Base-by-base conservation (phyloP, 495 filamentous ascomycete genomes). In the Lepraria neglecta region DNA sequence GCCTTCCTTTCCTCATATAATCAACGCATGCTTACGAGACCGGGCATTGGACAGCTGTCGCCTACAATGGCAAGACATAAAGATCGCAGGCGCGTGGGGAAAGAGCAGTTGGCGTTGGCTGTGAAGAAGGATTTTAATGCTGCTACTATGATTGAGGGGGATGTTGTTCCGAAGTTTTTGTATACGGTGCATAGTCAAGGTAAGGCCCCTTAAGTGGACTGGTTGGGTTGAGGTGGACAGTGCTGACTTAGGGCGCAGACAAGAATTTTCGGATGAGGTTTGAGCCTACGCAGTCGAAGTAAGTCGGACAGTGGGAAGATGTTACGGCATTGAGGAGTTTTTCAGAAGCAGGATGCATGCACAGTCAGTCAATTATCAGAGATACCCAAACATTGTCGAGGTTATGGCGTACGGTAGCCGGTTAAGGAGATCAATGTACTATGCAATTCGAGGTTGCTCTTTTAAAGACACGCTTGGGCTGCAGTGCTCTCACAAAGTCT, bases 61-160 rank as follows among this genome's bases (percentile, higher is more conserved):
- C 86, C 87, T n/a, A 89, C 86, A 21, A 89, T 89, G 79, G 84
- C 83, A 53, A 70, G 82, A 57, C 76, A 75, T 57, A 82, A 80
- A 69, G 78, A 82, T 35, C 75, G 83, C 56, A 71, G 85, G 43
- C 74, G 83, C 57, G 79, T 88, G 66, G 77, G 76, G 58, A 84
- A 85, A 69, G 84, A 89, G 19, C 77, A 87, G 62, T 75, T 92
- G 51, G 86, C 86, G 3, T 78, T 82, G 59, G 76, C 82, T 14
- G 87, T 90, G 24, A 74, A 88, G 62, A 91, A 90, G 76, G 85
- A 92, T 71, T 91, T 92, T 75, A 91, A 91, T 68, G 83, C 81
- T 21, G 75, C 85, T 56, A 87, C 84, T 19, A 81, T 90, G 12
- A 82, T 81, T 53, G 89, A 92, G 70, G 87, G 80, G 60, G 89